Evolutionary conservation across 1,139 yeast species (phyloP), one percentile per base, ranked within the genome.

Genomic region (Hyphopichia wangnamkhiaoensis): DNA sequence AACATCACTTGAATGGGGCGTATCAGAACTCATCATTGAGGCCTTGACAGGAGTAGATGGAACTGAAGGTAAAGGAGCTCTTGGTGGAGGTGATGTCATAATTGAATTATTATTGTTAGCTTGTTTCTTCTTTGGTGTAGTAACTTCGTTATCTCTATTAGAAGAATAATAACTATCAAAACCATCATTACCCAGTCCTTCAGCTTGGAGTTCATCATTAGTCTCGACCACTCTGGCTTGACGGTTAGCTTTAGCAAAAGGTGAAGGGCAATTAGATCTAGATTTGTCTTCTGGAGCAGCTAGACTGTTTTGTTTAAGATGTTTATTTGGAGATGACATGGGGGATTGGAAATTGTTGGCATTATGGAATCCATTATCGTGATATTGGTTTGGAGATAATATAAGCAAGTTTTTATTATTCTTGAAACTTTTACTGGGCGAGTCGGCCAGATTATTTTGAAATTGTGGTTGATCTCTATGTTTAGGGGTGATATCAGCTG

Each of bases 171-270:
- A 12, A 12, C 43, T 24, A 23, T 33, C 24, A 17, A 24, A 4
- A 16, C 12, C 8, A 10, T 13, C 8, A 23, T 17, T 41, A 16
- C 41, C 54, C n/a, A 49, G 39, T 14, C 42, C 52, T 21, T 55
- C 56, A 1, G 56, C 47, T 14, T 52, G 43, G 10, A 50, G 46
- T 32, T 51, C 60, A 34, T 68, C 74, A 40, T 58, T 58, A 2
- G 72, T 63, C 46, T 72, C 77, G 12, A 72, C 68, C 4, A 72
- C 76, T 33, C 77, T 58, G 2, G 77, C 77, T 45, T 72, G 77
- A 39, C 78, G 59, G 43, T 72, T 72, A 4, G 65, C 71, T 46
- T 56, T 65, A 1, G 76, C 78, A 54, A 65, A 59, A 4, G 78
- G 78, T 27, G 75, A 69, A 4, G 72, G 56, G 27, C 68, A 59